Conservation (phyloP, 768 basidiomycete genomes). For the Tephrocybe sp. region DNA sequence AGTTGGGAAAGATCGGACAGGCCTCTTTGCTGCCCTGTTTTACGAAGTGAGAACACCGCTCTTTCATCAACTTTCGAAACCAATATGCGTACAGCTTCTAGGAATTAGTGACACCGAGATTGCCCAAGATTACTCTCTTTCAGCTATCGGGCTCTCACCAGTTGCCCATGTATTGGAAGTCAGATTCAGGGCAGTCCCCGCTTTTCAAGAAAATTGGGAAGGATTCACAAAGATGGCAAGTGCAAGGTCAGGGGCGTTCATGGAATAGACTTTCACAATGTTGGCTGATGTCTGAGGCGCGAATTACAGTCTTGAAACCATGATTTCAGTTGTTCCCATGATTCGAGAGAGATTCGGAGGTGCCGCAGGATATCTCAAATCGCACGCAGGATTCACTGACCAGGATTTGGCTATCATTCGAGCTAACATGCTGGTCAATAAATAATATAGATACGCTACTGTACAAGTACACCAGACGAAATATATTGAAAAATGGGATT, state of each 20-base stretch:
- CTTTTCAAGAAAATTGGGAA: slow-evolving; percentile 31
- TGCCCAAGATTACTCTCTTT: slow-evolving; percentile 37
- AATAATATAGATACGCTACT: not conserved
- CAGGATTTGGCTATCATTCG: slow-evolving; percentile 23
- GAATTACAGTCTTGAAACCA: slow-evolving; percentile 32
- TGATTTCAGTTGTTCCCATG: slow-evolving; percentile 28
- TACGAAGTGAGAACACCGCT: slow-evolving; percentile 24
- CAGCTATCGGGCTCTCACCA: slow-evolving; percentile 35
- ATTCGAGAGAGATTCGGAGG: slow-evolving; percentile 35
- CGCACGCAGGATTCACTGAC: slow-evolving; percentile 27
- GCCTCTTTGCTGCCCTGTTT: slow-evolving; percentile 34
- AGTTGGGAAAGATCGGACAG: slow-evolving; percentile 46
- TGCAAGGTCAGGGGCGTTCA: slow-evolving; percentile 25
- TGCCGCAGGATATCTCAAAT: slow-evolving; percentile 32
- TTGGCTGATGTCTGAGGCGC: no score
- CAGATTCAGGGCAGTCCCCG: slow-evolving; percentile 28
- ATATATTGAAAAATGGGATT: no score
- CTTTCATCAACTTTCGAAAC: not conserved
- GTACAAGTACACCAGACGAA: no score
- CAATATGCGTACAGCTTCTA: slow-evolving; percentile 27
- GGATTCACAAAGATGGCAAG: slow-evolving; percentile 33
- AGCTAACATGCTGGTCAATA: not conserved
- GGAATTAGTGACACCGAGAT: slow-evolving; percentile 39
- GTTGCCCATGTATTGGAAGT: slow-evolving; percentile 25
- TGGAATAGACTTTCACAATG: no score